Evolutionary conservation across 192 early-diverging fungal genomes (phyloP), one percentile per base, ranked within the genome.

Genomic region (Coemansia asiatica): DNA sequence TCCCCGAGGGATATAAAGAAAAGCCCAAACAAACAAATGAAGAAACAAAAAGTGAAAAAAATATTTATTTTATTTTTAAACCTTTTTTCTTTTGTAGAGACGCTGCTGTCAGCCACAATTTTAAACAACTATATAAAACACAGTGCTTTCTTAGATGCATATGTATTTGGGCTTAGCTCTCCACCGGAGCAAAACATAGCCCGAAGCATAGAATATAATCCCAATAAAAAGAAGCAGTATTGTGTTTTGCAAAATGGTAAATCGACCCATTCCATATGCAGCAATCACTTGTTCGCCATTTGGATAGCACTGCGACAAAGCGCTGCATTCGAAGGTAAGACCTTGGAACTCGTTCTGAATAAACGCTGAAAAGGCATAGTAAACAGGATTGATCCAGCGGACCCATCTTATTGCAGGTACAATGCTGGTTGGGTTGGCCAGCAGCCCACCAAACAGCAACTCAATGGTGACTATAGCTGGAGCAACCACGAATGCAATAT

Each of bases 371-470:
- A 73, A 84, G 15, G 69, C 65, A 57, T 81, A 82, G 57, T 72
- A 70, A 1, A 84, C 72, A 4, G 69, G 71, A 28, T 76, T 75
- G 51, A 82, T 65, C 73, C 70, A 84, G 54, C 74, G 78, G n/a
- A 84, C 50, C 83, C 83, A 84, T 22, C 70, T 57, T 16, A 81
- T 67, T 21, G 70, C 83, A 13, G 75, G 67, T 6, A 73, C 77
- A 18, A 79, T 74, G 5, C 66, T 68, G 16, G 67, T 64, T 18
- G 76, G 69, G 35, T 82, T 82, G 36, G 74, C 75, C 15, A 84
- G 62, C 57, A 81, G 57, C 13, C 79, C 83, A 61, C 79, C 79
- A 70, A 76, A 84, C 29, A 84, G 33, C n/a, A 84, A 51, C 65
- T 73, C 60, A 4, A 84, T 61, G 1, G 71, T 76, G 27, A 79